Evolutionary conservation across 2,329 filamentous ascomycete genomes (phyloP).

Genomic region (Diaporthe helianthi): DNA sequence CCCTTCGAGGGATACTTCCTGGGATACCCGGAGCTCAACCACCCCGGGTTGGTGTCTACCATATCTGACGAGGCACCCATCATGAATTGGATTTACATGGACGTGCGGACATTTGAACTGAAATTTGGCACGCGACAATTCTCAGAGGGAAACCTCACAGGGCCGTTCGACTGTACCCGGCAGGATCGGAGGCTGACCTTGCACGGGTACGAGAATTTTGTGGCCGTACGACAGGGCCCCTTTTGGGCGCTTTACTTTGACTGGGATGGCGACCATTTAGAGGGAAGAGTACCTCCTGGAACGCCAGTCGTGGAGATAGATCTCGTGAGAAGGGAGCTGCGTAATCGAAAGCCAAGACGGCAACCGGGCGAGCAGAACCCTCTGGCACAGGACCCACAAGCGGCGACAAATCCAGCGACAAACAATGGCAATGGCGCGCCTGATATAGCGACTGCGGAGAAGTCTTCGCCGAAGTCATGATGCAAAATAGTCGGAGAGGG

Average conservation of each 20-base stretch:
- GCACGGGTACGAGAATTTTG: conserved; percentile 58
- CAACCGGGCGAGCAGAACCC: conserved; percentile 6
- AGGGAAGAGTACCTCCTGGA: conserved; percentile 52
- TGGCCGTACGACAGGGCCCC: conserved; percentile 53
- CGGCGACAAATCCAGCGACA: conserved; percentile 4
- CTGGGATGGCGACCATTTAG: conserved; percentile 53
- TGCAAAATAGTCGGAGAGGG: too few relatives aligned
- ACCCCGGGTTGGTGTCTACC: conserved; percentile 55
- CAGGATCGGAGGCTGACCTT: conserved; percentile 59
- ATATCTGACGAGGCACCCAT: conserved; percentile 56
- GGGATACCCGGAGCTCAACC: conserved; percentile 58
- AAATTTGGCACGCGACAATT: conserved; percentile 54
- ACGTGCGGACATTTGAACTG: conserved; percentile 53
- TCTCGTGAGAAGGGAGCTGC: conserved; percentile 57
- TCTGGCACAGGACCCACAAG: background rate
- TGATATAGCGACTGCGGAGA: background rate
- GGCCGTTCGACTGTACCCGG: conserved; percentile 59
- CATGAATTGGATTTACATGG: conserved; percentile 59
- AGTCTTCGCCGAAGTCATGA: background rate
- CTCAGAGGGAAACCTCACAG: conserved; percentile 52
- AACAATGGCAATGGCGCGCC: background rate
- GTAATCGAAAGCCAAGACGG: conserved; percentile 16
- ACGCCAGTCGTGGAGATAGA: conserved; percentile 63
- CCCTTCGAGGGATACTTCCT: conserved; percentile 64
- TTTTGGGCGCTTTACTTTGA: conserved; percentile 59